phyloP scores from a whole-genome alignment of 192 early-diverging fungal genomes.

The Lobosporangium transversale region DNA sequence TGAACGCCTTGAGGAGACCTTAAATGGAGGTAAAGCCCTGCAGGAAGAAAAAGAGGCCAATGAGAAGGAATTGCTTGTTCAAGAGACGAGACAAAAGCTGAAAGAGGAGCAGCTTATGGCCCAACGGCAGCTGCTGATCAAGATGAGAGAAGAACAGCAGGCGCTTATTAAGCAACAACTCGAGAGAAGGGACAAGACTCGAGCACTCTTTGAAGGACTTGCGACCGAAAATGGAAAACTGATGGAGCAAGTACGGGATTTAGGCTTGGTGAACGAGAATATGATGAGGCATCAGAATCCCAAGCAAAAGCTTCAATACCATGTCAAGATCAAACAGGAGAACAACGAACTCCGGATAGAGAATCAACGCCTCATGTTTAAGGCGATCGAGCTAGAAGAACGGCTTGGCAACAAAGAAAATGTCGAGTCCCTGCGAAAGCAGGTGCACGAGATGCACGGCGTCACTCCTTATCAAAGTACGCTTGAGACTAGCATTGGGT shows the following conservation, averaged over 20 bases:
- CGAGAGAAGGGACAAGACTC: conserved; percentile 32
- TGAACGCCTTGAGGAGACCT: conserved; percentile 18
- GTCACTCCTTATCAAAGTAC: conserved; percentile 13
- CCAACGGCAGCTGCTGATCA: conserved; percentile 33
- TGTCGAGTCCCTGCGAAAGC: conserved; percentile 43
- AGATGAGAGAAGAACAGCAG: conserved; percentile 49
- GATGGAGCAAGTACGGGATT: conserved; percentile 47
- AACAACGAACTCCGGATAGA: conserved; percentile 55
- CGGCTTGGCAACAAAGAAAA: conserved; percentile 51
- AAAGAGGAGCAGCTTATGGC: conserved; percentile 40
- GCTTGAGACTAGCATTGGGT: conserved; percentile 3
- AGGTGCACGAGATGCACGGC: conserved; percentile 47
- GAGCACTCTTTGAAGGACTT: conserved; percentile 40
- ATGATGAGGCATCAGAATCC: conserved; percentile 55
- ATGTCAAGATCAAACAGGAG: conserved; percentile 57
- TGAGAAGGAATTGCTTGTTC: conserved; percentile 14
- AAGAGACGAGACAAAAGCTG: conserved; percentile 31
- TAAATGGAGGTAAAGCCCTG: conserved; percentile 18
- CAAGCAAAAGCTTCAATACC: conserved; percentile 54
- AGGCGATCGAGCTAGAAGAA: conserved; percentile 46
- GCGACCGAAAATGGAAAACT: conserved; percentile 50
- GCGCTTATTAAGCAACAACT: conserved; percentile 19
- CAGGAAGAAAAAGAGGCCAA: conserved; percentile 26
- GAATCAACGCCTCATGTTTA: conserved; percentile 51
- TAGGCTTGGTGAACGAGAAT: conserved; percentile 41